phyloP scores from a whole-genome alignment of 1,284 basidiomycete species.

The Malassezia pachydermatis region DNA sequence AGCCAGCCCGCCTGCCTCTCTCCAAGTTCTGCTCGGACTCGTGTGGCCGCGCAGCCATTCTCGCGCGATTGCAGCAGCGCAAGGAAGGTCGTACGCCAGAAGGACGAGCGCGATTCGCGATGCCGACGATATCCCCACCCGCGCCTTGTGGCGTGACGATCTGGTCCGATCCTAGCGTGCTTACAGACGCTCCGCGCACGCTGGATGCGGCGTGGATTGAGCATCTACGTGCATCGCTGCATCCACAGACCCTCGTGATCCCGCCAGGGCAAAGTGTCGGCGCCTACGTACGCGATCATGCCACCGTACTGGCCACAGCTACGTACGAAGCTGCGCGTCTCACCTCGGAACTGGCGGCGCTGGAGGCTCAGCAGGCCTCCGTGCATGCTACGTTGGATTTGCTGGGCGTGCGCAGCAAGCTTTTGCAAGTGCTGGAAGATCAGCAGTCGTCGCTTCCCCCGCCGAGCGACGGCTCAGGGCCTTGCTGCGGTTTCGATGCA shows the following conservation, averaged over 20 bases:
- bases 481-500: slow-evolving; percentile 24
- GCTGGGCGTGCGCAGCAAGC: slow-evolving; percentile 11
- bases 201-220: slow-evolving; percentile 1
- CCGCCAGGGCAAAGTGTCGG: slow-evolving; percentile 10
- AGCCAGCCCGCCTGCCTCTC: slow-evolving; percentile 25
- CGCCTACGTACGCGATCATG: slow-evolving; percentile 2
- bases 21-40: slow-evolving; percentile 35
- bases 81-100: neutral
- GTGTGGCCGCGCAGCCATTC: slow-evolving; percentile 26
- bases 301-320: neutral
- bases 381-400: slow-evolving; percentile 7
- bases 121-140: neutral
- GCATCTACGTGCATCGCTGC: neutral
- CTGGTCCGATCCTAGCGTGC: slow-evolving; percentile 5
- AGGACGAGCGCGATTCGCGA: neutral
- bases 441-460: slow-evolving; percentile 12
- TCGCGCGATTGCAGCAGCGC: slow-evolving; percentile 9
- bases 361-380: neutral
- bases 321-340: neutral
- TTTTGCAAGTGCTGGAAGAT: slow-evolving; percentile 23
- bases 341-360: neutral
- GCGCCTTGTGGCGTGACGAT: slow-evolving; percentile 1
- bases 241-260: neutral
- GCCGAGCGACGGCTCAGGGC: neutral
- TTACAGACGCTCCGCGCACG: neutral